Percentiles rank a stretch among this genome's conserved stretches.
phyloP scores from a whole-genome alignment of 1,139 yeast species.

The Candida mesenterica region DNA sequence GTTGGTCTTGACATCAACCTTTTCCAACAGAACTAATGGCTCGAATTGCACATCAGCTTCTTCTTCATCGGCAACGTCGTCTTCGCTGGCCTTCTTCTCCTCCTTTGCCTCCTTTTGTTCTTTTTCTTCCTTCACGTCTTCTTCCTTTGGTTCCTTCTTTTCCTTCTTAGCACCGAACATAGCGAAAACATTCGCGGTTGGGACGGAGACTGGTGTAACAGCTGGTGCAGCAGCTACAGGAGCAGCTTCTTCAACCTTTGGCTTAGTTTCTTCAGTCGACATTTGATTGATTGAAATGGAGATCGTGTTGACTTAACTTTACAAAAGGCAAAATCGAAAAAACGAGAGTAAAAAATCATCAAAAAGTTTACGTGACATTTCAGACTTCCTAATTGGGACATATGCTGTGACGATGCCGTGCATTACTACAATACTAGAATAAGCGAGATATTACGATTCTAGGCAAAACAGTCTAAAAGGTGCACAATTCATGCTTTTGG shows the following conservation, averaged over 20 bases:
- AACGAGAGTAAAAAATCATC: no score
- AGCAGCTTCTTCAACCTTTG: slow-evolving; percentile 23
- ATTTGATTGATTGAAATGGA: slow-evolving; percentile 15
- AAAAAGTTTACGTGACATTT: slow-evolving; percentile 12
- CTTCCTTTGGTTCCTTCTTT: slow-evolving; percentile 48
- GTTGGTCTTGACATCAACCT: slow-evolving; percentile 94
- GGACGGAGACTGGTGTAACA: slow-evolving; percentile 22
- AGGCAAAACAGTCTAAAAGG: no score
- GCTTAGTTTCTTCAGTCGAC: slow-evolving; percentile 41
- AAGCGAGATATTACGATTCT: no score
- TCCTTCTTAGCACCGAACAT: slow-evolving; percentile 88
- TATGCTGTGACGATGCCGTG: no score
- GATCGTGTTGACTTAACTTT: slow-evolving; percentile 1
- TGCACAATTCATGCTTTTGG: no score
- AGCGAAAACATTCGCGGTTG: slow-evolving; percentile 78
- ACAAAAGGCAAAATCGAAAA: slow-evolving; percentile 4
- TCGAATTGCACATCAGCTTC: slow-evolving; percentile 95
- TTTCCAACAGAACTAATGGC: slow-evolving; percentile 91
- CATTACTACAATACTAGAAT: no score
- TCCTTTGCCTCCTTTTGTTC: slow-evolving; percentile 31
- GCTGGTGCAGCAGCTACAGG: slow-evolving; percentile 1
- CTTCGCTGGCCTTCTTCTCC: slow-evolving; percentile 36
- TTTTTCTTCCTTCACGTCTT: slow-evolving; percentile 37
- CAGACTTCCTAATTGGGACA: no score
- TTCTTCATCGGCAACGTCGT: slow-evolving; percentile 74